Conservation (phyloP, 1,139 yeast genomes). For the Blastobotrys indianensis region DNA sequence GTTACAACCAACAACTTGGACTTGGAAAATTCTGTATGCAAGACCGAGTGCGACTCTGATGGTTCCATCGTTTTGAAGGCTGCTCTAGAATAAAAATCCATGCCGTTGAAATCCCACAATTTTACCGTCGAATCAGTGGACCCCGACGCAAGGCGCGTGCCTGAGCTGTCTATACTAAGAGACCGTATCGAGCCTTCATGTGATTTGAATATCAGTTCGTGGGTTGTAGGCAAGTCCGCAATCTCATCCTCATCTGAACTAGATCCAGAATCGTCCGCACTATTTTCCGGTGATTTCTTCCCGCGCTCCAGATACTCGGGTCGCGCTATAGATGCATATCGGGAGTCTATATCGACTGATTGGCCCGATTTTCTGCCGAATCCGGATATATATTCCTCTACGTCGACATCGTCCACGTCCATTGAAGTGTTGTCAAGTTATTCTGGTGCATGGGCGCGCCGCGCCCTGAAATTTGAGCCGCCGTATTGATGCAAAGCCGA, state of each 20-base stretch:
- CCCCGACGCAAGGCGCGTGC: conserved; percentile 30
- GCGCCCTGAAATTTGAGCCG: too few relatives aligned
- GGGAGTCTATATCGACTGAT: conserved; percentile 9
- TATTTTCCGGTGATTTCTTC: conserved; percentile 7
- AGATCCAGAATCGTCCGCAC: conserved; percentile 17
- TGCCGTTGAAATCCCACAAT: conserved; percentile 35
- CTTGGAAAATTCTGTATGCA: conserved; percentile 23
- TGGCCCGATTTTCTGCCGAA: conserved; percentile 7
- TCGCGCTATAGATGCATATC: conserved; percentile 17
- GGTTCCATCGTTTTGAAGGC: conserved; percentile 33
- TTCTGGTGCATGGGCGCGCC: too few relatives aligned
- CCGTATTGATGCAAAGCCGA: too few relatives aligned
- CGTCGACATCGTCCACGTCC: conserved; percentile 7
- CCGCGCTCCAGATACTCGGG: conserved; percentile 16
- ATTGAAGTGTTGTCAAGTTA: too few relatives aligned
- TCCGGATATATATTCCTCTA: conserved; percentile 4
- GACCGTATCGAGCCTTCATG: conserved; percentile 30
- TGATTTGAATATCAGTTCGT: conserved; percentile 27
- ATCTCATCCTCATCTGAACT: conserved; percentile 22
- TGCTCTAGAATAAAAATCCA: conserved; percentile 25
- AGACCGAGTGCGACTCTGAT: conserved; percentile 28
- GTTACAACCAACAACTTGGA: conserved; percentile 27
- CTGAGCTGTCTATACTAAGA: conserved; percentile 30
- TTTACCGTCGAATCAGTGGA: conserved; percentile 30
- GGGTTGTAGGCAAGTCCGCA: conserved; percentile 31